A percentile compares a stretch with the other conserved stretches of the same genome.
Conservation (phyloP, 495 filamentous ascomycete species). For the Neurospora africana region DNA sequence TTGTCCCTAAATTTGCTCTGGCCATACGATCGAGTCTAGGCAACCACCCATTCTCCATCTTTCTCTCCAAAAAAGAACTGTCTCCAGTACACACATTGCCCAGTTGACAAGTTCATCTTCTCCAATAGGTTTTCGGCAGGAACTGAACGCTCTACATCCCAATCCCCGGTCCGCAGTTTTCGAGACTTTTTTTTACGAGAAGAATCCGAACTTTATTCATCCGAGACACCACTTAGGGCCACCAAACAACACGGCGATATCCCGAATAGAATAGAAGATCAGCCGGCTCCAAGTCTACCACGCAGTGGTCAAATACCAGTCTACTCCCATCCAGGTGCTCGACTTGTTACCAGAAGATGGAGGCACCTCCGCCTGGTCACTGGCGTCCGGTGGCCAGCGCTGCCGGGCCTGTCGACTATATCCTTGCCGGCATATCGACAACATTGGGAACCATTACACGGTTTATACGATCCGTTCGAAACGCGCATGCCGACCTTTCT, state of each 20-base stretch:
- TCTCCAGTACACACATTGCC: background rate
- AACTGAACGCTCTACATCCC: background rate
- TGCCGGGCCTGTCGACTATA: constrained; percentile 13
- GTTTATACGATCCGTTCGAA: constrained; percentile 21
- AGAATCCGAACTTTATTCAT: background rate
- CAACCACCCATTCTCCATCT: background rate
- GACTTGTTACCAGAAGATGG: background rate
- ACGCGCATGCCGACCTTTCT: constrained; percentile 18
- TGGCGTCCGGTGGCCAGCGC: constrained; percentile 1
- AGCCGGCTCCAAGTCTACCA: background rate
- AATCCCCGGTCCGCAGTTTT: background rate
- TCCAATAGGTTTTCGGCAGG: background rate
- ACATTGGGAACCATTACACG: constrained; percentile 18
- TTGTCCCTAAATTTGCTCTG: background rate
- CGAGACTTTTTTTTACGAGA: background rate
- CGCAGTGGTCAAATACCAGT: background rate
- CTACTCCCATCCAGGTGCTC: background rate
- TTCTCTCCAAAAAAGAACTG: background rate
- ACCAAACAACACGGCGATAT: background rate
- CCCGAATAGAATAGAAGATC: background rate
- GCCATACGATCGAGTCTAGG: background rate
- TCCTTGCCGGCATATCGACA: constrained; percentile 14
- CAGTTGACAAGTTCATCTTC: background rate
- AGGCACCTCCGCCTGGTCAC: background rate
- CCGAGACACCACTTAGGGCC: background rate